Percentiles rank a stretch among this genome's conserved stretches.
Conservation (phyloP, 2,329 filamentous ascomycete genomes). For the Xylogone sp. region DNA sequence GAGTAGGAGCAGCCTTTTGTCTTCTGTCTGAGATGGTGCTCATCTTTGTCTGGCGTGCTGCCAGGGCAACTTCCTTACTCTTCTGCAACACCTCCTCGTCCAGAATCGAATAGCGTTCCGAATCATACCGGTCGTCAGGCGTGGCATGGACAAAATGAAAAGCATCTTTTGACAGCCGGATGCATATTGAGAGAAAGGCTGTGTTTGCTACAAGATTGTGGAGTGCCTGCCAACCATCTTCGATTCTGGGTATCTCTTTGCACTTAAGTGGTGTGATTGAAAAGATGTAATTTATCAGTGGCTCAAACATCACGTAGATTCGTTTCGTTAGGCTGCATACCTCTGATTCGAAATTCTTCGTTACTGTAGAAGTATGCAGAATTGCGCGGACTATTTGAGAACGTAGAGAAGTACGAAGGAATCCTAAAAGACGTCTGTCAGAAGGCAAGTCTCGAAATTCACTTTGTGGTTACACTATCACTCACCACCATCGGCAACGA, state of each 20-base stretch:
- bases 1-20: background rate
- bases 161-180: slow-evolving; percentile 20
- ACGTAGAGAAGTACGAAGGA: slow-evolving; percentile 15
- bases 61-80: slow-evolving; percentile 9
- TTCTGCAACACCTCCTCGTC: slow-evolving; percentile 4
- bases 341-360: slow-evolving; percentile 34
- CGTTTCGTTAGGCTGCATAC: slow-evolving; percentile 48
- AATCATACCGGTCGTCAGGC: slow-evolving; percentile 13
- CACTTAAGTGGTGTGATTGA: slow-evolving; percentile 1
- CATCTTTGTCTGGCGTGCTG: background rate
- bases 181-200: slow-evolving; percentile 18
- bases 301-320: slow-evolving; percentile 33
- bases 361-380: slow-evolving; percentile 11
- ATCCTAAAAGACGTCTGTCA: slow-evolving; percentile 15
- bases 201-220: slow-evolving; percentile 22
- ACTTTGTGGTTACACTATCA: background rate
- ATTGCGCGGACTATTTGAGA: slow-evolving; percentile 14
- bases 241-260: slow-evolving; percentile 3
- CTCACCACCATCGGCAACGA: slow-evolving; percentile 19
- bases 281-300: slow-evolving; percentile 18
- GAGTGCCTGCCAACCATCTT: slow-evolving; percentile 18
- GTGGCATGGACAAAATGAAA: slow-evolving; percentile 13
- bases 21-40: background rate
- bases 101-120: slow-evolving; percentile 13
- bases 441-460: background rate